Percentiles rank a stretch among this genome's conserved stretches.
These are phyloP conservation scores for Saccharomyces pastorianus DNA, from an alignment of 1,139 yeast genomes.

Conservation along the genomic window DNA sequence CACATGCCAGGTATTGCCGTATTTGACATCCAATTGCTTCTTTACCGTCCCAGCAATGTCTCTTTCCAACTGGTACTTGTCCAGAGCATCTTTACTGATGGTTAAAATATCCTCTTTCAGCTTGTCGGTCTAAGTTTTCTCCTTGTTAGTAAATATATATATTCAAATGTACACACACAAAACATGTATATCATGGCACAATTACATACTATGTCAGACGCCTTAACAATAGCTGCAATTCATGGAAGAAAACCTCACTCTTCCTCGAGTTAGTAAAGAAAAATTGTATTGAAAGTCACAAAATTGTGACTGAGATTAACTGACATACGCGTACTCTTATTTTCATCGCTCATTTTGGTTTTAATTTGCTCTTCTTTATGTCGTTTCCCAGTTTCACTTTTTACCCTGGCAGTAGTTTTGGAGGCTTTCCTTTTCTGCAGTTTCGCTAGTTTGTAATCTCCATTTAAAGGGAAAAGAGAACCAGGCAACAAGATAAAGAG, in stretches of 20 bases:
- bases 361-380: not conserved
- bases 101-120: conserved; percentile 53
- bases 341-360: not conserved
- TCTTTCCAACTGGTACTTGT: conserved; percentile 45
- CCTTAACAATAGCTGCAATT: conserved; percentile 25
- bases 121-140: conserved; percentile 42
- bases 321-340: not conserved
- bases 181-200: not conserved
- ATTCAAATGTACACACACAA: not conserved
- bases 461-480: not conserved
- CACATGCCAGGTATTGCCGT: conserved; percentile 91
- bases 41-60: conserved; percentile 79
- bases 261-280: not conserved
- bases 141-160: conserved; percentile 4
- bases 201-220: conserved; percentile 30
- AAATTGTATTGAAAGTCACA: not conserved
- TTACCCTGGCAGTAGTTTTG: not conserved
- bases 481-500: not conserved
- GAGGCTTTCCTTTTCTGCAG: not conserved
- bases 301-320: not conserved
- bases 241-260: not conserved
- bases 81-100: conserved; percentile 47
- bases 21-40: conserved; percentile 58
- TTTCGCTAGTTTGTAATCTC: not conserved
- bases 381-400: not conserved